Base-by-base conservation (phyloP, 2,329 filamentous ascomycete species). In the Cercospora brassicicola region DNA sequence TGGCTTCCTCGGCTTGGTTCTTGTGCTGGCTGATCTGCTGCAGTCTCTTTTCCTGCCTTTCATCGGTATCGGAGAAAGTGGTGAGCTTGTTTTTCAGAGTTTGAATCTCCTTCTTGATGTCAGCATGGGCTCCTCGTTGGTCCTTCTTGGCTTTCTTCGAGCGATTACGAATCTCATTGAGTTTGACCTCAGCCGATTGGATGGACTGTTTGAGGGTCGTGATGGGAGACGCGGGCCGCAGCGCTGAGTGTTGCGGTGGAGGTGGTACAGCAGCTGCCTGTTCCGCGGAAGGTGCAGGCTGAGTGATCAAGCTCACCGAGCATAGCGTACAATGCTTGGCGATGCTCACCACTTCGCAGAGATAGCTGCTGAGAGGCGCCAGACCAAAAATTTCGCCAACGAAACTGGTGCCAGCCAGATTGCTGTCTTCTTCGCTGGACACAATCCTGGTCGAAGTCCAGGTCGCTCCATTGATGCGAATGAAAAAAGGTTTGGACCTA, bases 191-290 rank as follows among this genome's bases (percentile, higher is more conserved):
- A 59, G 90, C 88, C 10, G 89, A 87, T 57, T 87, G 87, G 73
- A 94, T 92, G 1, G 91, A 93, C 31, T 90, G 91, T 77, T 88
- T 89, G 45, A 94, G 84, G 1, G 91, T 94, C 9, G 90, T 92
- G 9, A 88, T 89, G 2, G 91, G 91, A 11, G 91, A 94, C 70
- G 91, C 90, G 28, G 91, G 91, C 59, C 90, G 88, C 36, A 91
- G 85, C 18, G 87, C 86, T 67, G 88, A 86, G 75, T 89, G 88
- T 59, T 84, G 82, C 73, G 89, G 87, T 56, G 85, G 82, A 53
- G 85, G 81, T 28, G 85, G 81, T 18, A 82, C 77, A 28, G 82
- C 77, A 62, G 80, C 77, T 65, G 86, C 84, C 81, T 87, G 84
- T 76, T 89, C 88, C 69, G 84, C 82, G 71, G 86, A 84, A 33